A percentile compares a stretch with the other conserved stretches of the same genome.
These are phyloP conservation scores for Cucumis hystrix DNA, from an alignment of 306 rosid species.

Conservation along the genomic window DNA sequence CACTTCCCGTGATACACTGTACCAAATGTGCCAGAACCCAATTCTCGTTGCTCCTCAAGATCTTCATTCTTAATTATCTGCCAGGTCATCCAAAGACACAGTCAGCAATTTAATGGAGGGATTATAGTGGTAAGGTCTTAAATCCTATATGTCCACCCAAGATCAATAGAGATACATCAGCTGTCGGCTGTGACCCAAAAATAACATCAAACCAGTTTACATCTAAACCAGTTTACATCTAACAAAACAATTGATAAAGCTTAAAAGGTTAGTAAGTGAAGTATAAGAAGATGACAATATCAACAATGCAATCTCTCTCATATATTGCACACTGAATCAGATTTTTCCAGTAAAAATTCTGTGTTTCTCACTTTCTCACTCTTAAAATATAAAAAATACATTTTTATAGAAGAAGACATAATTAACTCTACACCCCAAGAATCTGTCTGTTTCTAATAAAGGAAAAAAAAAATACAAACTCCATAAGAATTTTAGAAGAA, in stretches of 20 bases:
- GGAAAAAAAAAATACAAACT: not conserved
- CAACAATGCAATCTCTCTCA: not conserved
- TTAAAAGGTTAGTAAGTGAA: not conserved
- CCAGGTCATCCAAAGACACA: conserved; percentile 9
- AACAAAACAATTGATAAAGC: not conserved
- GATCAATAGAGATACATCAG: not conserved
- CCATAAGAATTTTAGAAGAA: not conserved
- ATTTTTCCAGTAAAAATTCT: not conserved
- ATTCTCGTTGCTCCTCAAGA: conserved; percentile 71
- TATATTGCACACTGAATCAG: not conserved
- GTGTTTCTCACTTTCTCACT: not conserved
- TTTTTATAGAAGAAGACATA: not conserved
- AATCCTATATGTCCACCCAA: not conserved
- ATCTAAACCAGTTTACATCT: not conserved
- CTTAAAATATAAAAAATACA: not conserved
- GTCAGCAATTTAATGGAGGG: not conserved
- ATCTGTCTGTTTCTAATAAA: not conserved
- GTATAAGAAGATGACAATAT: not conserved
- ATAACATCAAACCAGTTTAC: not conserved
- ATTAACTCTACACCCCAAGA: not conserved
- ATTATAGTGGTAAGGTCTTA: not conserved
- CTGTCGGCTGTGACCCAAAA: not conserved
- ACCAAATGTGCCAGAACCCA: conserved; percentile 82
- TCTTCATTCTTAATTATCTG: conserved; percentile 69
- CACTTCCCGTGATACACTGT: conserved; percentile 84